Evolutionary conservation across 108 stramenopile genomes (phyloP), one percentile per base, ranked within the genome.

Genomic region (Cyclotella baltica): DNA sequence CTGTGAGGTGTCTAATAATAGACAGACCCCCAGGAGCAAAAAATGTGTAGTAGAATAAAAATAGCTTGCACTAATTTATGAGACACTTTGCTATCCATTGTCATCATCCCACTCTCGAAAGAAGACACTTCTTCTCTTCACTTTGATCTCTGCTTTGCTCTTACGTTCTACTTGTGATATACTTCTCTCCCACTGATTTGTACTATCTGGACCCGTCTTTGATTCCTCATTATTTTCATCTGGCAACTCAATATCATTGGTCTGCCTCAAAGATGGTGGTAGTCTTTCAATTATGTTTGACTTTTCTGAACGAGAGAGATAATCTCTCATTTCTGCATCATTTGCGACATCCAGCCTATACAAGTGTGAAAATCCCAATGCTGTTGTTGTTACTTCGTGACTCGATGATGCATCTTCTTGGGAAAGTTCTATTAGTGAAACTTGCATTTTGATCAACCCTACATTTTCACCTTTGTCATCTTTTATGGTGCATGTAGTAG

Each of bases 311-410:
- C 20, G 16, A 34, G 31, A 29, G 6, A 77, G 29, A 56, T 69
- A 84, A 3, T 66, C 25, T 33, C 61, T 62, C 20, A 80, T 29
- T 3, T 29, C 47, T 20, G 52, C n/a, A 8, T 50, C 68, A 20
- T 57, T 59, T 15, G 57, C 23, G 4, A 76, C 35, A 35, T 70
- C 53, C 3, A 86, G 47, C 35, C 43, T 40, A 73, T 86, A 86
- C 0, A 86, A 56, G 73, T 86, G 81, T 13, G 81, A 83, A 78
- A 79, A 86, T 28, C 35, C 51, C 23, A 75, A 38, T 56, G 81
- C 63, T 25, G 70, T 64, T 34, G 71, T 51, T 20, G 77, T 83
- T 62, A 81, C 23, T 72, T 86, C 78, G 46, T 83, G 81, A 25
- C 72, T 75, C 48, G 55, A 36, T 3, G 18, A 4, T 33, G 5